Percentiles rank a stretch among this genome's conserved stretches.
Conservation (phyloP, 371 early-diverging fungal species). For the Mortierella sp. region DNA sequence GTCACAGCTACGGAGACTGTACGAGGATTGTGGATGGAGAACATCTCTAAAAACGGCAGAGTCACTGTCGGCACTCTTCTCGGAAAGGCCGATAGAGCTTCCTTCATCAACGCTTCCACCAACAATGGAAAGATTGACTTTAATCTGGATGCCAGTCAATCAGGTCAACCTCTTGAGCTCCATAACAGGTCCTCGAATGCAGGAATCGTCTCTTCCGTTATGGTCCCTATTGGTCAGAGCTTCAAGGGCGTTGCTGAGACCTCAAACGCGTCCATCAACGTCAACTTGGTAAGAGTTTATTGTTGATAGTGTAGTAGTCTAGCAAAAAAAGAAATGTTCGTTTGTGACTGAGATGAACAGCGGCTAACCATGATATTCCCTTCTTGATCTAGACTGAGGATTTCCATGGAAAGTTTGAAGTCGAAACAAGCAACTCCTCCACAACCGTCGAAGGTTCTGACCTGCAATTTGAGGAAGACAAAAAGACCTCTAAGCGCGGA, state of each 20-base stretch:
- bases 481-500: constrained; percentile 32
- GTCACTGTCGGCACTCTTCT: constrained; percentile 25
- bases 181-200: constrained; percentile 22
- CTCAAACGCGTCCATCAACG: constrained; percentile 26
- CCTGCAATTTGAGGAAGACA: constrained; percentile 20
- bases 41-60: constrained; percentile 17
- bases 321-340: background rate
- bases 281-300: constrained; percentile 38
- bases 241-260: constrained; percentile 18
- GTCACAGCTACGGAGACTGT: constrained; percentile 22
- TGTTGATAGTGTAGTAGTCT: background rate
- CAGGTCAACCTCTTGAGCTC: constrained; percentile 31
- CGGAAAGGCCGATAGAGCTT: constrained; percentile 30
- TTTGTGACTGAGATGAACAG: background rate
- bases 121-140: constrained; percentile 25
- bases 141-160: constrained; percentile 29
- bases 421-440: constrained; percentile 23
- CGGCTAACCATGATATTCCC: background rate
- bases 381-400: constrained; percentile 35
- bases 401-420: constrained; percentile 34
- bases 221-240: constrained; percentile 26
- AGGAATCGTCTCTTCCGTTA: constrained; percentile 19
- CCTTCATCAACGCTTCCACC: constrained; percentile 17
- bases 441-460: constrained; percentile 40
- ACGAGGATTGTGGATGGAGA: constrained; percentile 38